Evolutionary conservation across 148 eudicot species (phyloP).

Genomic region (Selenicereus undatus): DNA sequence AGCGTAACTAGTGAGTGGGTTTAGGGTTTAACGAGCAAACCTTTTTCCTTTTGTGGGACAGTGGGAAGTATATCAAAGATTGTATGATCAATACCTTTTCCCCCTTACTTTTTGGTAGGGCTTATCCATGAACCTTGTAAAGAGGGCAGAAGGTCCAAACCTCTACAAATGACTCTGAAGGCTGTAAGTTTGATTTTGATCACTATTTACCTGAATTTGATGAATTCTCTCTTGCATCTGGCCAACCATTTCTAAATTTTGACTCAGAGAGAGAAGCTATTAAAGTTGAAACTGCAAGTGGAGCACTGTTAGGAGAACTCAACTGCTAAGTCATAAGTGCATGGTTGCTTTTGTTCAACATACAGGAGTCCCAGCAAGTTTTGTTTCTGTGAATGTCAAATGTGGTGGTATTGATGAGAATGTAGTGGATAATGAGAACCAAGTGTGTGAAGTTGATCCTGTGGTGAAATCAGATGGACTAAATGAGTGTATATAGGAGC

Average conservation of each 20-base stretch:
- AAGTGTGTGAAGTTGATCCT: too few relatives aligned
- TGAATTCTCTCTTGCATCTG: conserved; percentile 38
- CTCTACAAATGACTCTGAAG: conserved; percentile 19
- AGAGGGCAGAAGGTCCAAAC: conserved; percentile 30
- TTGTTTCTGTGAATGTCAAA: conserved; percentile 18
- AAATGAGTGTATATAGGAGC: too few relatives aligned
- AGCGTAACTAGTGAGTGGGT: not conserved
- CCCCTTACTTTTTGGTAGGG: conserved; percentile 43
- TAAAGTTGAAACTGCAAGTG: conserved; percentile 17
- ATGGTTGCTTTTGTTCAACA: conserved; percentile 18
- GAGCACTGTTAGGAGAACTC: conserved; percentile 4
- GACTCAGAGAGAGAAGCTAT: conserved; percentile 29
- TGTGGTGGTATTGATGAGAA: too few relatives aligned
- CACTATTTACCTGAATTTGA: conserved; percentile 39
- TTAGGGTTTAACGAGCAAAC: not conserved
- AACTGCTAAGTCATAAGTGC: not conserved
- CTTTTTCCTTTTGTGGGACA: too few relatives aligned
- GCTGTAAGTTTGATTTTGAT: conserved; percentile 29
- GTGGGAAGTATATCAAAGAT: too few relatives aligned
- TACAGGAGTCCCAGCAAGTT: conserved; percentile 20
- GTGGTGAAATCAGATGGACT: too few relatives aligned
- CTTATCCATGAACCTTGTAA: conserved; percentile 32
- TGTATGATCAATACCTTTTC: not conserved
- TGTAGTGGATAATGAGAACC: too few relatives aligned
- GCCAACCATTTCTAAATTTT: conserved; percentile 51